Percentiles rank a stretch among this genome's conserved stretches.
phyloP scores from a whole-genome alignment of 208 protist genomes.

The Vickermania ingenoplastis region DNA sequence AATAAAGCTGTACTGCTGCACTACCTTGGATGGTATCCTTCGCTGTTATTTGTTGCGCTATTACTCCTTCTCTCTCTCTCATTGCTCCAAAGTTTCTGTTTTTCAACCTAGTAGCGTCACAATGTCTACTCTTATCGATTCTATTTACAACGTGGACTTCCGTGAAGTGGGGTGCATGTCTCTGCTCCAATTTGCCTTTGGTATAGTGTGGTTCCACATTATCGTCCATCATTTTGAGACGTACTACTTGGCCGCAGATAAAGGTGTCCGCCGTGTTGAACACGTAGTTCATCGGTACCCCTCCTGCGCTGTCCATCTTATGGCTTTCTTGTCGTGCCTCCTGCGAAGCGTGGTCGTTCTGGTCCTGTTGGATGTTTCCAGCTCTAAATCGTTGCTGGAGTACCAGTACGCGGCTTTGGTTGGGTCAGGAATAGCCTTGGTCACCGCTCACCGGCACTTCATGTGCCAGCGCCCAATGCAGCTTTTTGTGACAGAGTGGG shows the following conservation, averaged over 20 bases:
- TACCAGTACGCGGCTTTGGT: constrained; percentile 55
- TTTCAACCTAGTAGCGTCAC: background rate
- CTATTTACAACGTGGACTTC: constrained; percentile 28
- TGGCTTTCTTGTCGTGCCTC: constrained; percentile 31
- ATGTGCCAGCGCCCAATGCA: constrained; percentile 68
- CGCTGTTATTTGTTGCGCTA: background rate
- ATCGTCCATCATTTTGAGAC: constrained; percentile 58
- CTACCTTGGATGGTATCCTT: no score
- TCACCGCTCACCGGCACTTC: constrained; percentile 52
- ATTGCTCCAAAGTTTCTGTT: background rate
- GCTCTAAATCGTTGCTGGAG: constrained; percentile 40
- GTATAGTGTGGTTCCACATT: constrained; percentile 62
- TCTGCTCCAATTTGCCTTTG: constrained; percentile 59
- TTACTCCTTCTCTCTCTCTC: background rate
- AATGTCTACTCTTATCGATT: background rate
- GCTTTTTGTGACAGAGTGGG: constrained; percentile 59
- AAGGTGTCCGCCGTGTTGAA: constrained; percentile 73
- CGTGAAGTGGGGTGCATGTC: constrained; percentile 35
- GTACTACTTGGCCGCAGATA: constrained; percentile 82
- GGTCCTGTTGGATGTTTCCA: constrained; percentile 21
- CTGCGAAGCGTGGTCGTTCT: constrained; percentile 39
- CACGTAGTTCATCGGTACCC: constrained; percentile 69
- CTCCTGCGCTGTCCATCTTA: constrained; percentile 14
- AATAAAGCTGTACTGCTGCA: no score
- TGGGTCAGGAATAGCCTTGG: constrained; percentile 31